Evolutionary conservation across 208 protist genomes (phyloP).

Genomic region (Kentomonas sorsogonicus): DNA sequence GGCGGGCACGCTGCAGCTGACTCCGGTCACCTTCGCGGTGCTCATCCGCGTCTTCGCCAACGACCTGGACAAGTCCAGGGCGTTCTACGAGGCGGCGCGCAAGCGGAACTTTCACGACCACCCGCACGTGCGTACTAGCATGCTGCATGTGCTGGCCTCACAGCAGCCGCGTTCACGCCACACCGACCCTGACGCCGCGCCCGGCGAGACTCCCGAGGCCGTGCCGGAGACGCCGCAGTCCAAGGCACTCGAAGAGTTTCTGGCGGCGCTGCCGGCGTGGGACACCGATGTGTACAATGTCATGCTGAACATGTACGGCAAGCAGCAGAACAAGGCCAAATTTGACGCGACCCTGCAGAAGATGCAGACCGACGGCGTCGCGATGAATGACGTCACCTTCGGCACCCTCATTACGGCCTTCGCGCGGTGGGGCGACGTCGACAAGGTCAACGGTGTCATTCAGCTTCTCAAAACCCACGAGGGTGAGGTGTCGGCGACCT

Average conservation of each 20-base stretch:
- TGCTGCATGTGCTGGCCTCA: conserved; percentile 57
- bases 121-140: conserved; percentile 77
- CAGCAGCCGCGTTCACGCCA: conserved; percentile 13
- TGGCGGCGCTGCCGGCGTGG: conserved; percentile 47
- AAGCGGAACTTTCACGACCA: conserved; percentile 63
- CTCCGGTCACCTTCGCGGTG: conserved; percentile 67
- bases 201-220: no score
- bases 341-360: conserved; percentile 65
- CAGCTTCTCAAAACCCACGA: conserved; percentile 68
- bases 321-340: conserved; percentile 48
- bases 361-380: conserved; percentile 62
- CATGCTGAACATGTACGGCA: conserved; percentile 75
- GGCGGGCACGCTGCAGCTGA: conserved; percentile 69
- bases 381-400: conserved; percentile 89
- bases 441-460: conserved; percentile 70
- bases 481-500: conserved; percentile 65
- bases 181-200: conserved; percentile 5
- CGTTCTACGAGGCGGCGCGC: conserved; percentile 56
- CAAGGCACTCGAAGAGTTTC: conserved; percentile 42
- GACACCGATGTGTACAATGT: conserved; percentile 85
- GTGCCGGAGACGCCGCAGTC: no score
- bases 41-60: conserved; percentile 59
- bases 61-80: conserved; percentile 40
- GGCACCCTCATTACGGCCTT: conserved; percentile 85
- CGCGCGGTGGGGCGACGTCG: conserved; percentile 61